phyloP scores from a whole-genome alignment of 1,284 basidiomycete species.

The Apiotrichum sp. region DNA sequence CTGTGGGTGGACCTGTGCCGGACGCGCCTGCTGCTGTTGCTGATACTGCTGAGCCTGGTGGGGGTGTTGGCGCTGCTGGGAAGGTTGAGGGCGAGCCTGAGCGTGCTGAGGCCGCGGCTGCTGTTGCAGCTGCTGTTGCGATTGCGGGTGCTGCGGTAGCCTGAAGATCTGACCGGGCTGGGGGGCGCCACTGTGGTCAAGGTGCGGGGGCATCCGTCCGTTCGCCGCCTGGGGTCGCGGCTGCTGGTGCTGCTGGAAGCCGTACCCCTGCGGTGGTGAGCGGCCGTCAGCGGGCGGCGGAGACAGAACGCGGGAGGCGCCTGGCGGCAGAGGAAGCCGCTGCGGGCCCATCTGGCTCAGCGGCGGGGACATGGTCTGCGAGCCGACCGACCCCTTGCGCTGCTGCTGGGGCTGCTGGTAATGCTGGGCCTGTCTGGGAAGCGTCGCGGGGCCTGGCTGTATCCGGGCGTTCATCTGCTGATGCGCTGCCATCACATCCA shows the following conservation, averaged over 20 bases:
- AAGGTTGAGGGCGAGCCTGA: too few relatives aligned
- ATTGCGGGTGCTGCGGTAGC: background rate
- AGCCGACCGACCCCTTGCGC: background rate
- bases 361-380: background rate
- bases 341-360: background rate
- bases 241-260: background rate
- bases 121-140: slow-evolving; percentile 17
- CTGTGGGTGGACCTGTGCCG: background rate
- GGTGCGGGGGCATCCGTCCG: background rate
- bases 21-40: background rate
- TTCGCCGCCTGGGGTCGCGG: background rate
- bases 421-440: background rate
- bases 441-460: background rate
- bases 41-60: background rate
- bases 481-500: background rate
- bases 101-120: background rate
- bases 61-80: background rate
- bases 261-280: background rate
- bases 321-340: background rate
- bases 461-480: background rate
- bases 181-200: background rate
- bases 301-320: background rate
- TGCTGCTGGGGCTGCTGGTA: background rate
- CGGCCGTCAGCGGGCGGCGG: background rate
- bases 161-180: background rate